These are phyloP conservation scores for Starmerella floris DNA, from an alignment of 805 yeast genomes.

Conservation along the genomic window DNA sequence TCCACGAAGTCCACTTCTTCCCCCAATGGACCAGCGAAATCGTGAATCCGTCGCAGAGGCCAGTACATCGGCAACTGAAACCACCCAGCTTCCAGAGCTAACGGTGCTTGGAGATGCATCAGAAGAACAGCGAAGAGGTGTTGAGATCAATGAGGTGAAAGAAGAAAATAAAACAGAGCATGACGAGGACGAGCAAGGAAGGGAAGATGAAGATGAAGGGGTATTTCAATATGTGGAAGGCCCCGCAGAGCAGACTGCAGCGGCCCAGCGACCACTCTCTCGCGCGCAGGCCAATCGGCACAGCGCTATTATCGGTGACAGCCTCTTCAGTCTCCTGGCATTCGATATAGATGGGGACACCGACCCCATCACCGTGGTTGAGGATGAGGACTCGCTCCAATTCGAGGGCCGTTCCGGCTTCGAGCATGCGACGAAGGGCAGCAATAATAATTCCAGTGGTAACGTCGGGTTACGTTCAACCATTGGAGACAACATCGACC, in stretches of 20 bases:
- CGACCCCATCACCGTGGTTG: neutral
- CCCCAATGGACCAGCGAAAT: neutral
- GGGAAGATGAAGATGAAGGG: neutral
- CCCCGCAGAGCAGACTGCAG: neutral
- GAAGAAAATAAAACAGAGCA: too few relatives aligned
- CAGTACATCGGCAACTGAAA: neutral
- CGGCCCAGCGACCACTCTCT: neutral
- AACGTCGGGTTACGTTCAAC: too few relatives aligned
- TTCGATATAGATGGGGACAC: neutral
- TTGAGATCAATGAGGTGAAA: neutral
- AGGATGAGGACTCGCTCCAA: neutral
- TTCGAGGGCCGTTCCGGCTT: too few relatives aligned
- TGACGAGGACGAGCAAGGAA: neutral
- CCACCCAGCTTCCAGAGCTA: neutral
- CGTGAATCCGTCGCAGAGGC: neutral
- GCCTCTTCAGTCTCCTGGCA: neutral
- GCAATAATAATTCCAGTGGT: too few relatives aligned
- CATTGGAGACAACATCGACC: neutral
- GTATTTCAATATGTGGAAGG: neutral
- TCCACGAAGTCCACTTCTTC: too few relatives aligned
- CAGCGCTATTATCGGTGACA: conserved; percentile 14
- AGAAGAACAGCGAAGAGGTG: too few relatives aligned
- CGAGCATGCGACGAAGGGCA: too few relatives aligned
- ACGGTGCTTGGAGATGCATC: too few relatives aligned
- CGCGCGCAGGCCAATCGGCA: conserved; percentile 9